Conservation (phyloP, 164 flowering plant species). For the Platanus orientalis region DNA sequence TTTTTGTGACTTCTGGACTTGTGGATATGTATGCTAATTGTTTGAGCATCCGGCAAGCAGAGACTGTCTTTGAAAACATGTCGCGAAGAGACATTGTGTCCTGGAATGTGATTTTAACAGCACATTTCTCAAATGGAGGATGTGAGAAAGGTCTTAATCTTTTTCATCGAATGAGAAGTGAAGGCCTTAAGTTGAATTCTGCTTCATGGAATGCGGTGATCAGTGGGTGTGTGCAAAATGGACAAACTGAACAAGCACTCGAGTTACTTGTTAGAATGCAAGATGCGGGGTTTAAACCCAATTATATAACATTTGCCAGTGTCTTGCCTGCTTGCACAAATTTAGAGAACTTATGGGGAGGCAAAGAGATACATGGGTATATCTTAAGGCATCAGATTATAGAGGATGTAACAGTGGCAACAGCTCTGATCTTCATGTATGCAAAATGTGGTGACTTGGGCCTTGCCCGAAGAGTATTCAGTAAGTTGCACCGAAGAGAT, state of each 20-base stretch:
- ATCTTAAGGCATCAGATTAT: conserved; percentile 25
- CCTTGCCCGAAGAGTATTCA: conserved; percentile 31
- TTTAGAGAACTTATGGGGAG: conserved; percentile 37
- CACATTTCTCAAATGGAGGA: conserved; percentile 42
- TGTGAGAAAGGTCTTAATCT: conserved; percentile 36
- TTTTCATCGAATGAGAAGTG: conserved; percentile 39
- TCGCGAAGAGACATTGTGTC: too few relatives aligned
- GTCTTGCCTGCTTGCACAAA: conserved; percentile 45
- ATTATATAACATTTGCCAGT: conserved; percentile 43
- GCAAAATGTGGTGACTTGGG: conserved; percentile 58
- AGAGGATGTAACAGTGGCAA: conserved; percentile 29
- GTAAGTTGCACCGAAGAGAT: conserved; percentile 24
- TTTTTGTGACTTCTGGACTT: conserved; percentile 47
- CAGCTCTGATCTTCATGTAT: conserved; percentile 53
- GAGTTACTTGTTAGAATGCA: conserved; percentile 39
- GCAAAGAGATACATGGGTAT: conserved; percentile 52
- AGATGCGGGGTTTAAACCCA: conserved; percentile 39
- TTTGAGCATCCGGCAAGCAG: conserved; percentile 33
- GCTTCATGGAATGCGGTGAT: too few relatives aligned
- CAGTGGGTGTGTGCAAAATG: too few relatives aligned
- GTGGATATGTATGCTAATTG: conserved; percentile 58
- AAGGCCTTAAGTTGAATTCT: too few relatives aligned
- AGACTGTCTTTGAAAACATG: too few relatives aligned
- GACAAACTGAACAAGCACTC: conserved; percentile 32
- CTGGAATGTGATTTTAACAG: too few relatives aligned